Base-by-base conservation (phyloP, 1,139 yeast species). In the Kurtzmaniella natalensis region DNA sequence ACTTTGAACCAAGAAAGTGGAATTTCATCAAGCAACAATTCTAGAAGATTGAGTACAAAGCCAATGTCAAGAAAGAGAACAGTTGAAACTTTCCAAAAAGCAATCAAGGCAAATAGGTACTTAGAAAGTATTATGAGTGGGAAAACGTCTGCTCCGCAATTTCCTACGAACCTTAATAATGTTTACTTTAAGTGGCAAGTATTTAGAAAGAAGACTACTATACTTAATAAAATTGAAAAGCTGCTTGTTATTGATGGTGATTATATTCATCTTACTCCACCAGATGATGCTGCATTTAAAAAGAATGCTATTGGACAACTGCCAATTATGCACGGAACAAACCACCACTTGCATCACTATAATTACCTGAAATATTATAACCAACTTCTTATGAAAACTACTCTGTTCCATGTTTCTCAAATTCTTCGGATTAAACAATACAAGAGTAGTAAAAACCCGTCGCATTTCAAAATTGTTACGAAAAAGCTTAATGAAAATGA, bases 231-330 rank as follows among this genome's bases (percentile, higher is more conserved):
- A 35, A 86, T 87, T 41, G 95, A 89, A 45, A 77, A 94, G 45
- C 76, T 88, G 1, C 64, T 92, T 32, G 89, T 94, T 1, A 76
- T 92, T 28, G 97, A 92, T 56, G 97, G 97, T 14, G 96, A 88
- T 49, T 89, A 88, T 51, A 78, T 92, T 11, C 94, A 89, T 52
- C 73, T 92, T 35, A 78, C 89, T 48, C 96, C 97, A 2, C 78
- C 89, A 2, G 83, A 80, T 44, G 71, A 67, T 37, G 51, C 55
- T 21, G 61, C 57, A 5, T 61, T 61, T 42, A 85, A 81, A 40
- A 78, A 79, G 36, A 75, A 77, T 30, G 29, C 29, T 8, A 17
- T 17, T 17, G 20, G 29, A 4, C 29, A 15, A 18, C 34, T 25
- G 30, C 31, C 20, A 8, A n/a, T 18, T 6, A 18, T 28, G n/a